These are phyloP conservation scores for Hordeum pubiflorum DNA, from an alignment of 202 grass and related monocot genomes.

Conservation along the genomic window DNA sequence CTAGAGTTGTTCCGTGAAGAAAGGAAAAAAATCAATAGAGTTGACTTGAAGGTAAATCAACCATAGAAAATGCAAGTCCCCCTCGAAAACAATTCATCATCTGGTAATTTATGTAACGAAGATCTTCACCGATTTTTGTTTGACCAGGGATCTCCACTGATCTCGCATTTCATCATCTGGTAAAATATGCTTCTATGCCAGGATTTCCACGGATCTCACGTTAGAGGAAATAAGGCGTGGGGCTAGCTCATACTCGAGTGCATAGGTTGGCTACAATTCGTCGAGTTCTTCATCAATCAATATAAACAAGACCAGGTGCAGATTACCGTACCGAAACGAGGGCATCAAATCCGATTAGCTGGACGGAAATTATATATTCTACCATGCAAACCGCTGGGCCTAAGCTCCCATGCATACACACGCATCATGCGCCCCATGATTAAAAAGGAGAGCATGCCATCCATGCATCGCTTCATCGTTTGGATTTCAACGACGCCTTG, in stretches of 20 bases:
- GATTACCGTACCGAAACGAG: not conserved
- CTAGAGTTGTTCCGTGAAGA: not conserved
- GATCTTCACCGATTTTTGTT: not conserved
- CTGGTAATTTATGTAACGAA: not conserved
- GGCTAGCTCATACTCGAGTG: not conserved
- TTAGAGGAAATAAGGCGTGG: not conserved
- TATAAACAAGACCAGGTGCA: not conserved
- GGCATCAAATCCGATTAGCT: not conserved
- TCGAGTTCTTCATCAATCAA: not conserved
- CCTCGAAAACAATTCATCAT: not conserved
- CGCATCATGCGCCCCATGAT: not conserved
- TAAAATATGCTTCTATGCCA: not conserved
- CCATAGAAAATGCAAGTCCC: not conserved
- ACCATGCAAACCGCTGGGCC: not conserved
- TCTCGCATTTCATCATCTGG: too few relatives aligned
- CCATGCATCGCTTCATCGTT: not conserved
- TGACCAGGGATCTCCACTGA: not conserved
- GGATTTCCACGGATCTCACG: not conserved
- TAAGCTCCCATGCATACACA: not conserved
- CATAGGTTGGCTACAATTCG: not conserved
- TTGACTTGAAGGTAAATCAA: constrained; percentile 1
- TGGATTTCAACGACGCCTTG: not conserved
- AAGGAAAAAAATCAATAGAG: not conserved
- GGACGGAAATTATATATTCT: not conserved
- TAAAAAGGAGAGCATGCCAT: not conserved